phyloP scores from a whole-genome alignment of 1,284 basidiomycete species.

The Gastroboletus turbinatus region DNA sequence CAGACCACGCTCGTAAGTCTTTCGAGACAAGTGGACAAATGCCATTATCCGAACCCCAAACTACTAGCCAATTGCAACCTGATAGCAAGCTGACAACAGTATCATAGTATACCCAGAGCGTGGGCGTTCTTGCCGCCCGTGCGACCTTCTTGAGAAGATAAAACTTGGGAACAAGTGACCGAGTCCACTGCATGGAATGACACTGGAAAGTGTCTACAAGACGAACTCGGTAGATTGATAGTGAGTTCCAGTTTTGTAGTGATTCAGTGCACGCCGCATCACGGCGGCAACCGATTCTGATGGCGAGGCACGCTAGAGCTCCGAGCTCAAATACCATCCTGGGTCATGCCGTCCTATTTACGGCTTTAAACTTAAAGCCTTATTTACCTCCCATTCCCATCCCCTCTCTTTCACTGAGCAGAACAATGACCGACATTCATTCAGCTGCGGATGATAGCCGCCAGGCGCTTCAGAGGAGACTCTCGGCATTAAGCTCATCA shows the following conservation, averaged over 20 bases:
- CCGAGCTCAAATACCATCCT: background rate
- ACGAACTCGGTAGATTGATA: background rate
- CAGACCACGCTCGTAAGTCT: background rate
- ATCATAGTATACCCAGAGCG: background rate
- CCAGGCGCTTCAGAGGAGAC: constrained; percentile 21
- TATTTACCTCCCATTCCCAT: background rate
- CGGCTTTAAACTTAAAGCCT: too few species aligned
- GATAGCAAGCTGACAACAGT: background rate
- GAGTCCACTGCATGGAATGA: background rate
- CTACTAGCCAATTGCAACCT: background rate
- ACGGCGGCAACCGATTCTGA: background rate
- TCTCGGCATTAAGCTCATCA: constrained; percentile 13
- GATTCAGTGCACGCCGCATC: constrained; percentile 6
- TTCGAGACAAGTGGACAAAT: background rate
- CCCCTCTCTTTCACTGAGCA: background rate
- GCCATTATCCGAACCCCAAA: too few species aligned
- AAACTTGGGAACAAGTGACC: background rate
- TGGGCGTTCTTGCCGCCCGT: background rate
- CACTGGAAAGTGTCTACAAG: background rate
- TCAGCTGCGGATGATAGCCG: background rate
- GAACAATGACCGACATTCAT: constrained; percentile 20
- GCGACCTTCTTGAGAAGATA: background rate
- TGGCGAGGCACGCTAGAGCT: background rate
- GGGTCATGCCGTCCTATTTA: background rate
- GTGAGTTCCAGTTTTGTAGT: background rate